A percentile compares a stretch with the other conserved stretches of the same genome.
Conservation (phyloP, 306 rosid genomes). For the Phaseolus lunatus region DNA sequence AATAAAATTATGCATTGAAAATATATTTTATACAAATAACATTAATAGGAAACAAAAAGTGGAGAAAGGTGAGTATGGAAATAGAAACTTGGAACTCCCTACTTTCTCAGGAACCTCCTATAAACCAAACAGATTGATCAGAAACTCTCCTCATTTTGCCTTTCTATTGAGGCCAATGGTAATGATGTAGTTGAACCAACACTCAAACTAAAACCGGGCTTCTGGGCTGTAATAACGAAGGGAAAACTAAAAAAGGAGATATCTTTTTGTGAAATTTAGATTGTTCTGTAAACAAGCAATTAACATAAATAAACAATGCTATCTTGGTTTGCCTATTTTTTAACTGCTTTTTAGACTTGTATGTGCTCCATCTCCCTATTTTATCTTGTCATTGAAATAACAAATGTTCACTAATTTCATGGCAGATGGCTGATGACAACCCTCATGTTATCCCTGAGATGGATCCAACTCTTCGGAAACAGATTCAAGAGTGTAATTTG, state of each 20-base stretch:
- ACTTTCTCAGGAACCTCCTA: background rate
- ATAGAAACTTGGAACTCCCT: background rate
- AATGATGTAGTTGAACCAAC: background rate
- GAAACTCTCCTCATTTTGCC: background rate
- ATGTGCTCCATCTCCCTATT: background rate
- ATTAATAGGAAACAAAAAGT: background rate
- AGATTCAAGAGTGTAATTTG: conserved; percentile 99
- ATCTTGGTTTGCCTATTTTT: background rate
- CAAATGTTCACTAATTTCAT: conserved; percentile 40
- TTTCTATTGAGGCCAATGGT: background rate
- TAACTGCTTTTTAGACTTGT: conserved; percentile 29
- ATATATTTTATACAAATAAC: background rate
- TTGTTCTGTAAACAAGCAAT: conserved; percentile 17
- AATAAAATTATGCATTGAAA: background rate
- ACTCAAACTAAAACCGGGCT: background rate
- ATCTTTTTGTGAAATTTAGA: conserved; percentile 5
- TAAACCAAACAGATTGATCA: background rate
- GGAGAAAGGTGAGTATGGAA: background rate
- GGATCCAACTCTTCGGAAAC: conserved; percentile 92
- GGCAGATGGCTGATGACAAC: conserved; percentile 98
- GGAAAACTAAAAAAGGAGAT: background rate
- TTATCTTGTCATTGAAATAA: conserved; percentile 36
- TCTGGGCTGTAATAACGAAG: background rate
- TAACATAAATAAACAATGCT: conserved; percentile 27
- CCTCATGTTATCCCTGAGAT: conserved; percentile 94